Percentiles rank a stretch among this genome's conserved stretches.
Conservation (phyloP, 345 rosid genomes). For the Camelina hispida region DNA sequence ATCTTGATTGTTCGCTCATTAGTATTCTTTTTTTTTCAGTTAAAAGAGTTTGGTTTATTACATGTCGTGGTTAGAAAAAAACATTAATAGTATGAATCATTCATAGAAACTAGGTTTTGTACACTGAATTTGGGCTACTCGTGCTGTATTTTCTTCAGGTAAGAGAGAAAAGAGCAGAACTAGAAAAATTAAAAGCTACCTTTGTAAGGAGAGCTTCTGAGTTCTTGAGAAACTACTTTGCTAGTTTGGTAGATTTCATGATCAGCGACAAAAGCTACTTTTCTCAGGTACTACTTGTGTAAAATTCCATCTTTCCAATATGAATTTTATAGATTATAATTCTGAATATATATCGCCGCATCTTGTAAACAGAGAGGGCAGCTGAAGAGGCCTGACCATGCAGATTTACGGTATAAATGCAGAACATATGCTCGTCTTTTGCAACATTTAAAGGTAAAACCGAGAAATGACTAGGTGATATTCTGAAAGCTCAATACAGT, state of each 20-base stretch:
- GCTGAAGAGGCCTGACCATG: slow-evolving; percentile 99
- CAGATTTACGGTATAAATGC: slow-evolving; percentile 97
- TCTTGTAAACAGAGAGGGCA: slow-evolving; percentile 82
- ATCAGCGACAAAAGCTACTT: slow-evolving; percentile 97
- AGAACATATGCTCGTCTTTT: slow-evolving; percentile 99
- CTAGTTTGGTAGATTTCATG: slow-evolving; percentile 99
- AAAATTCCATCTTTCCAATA: slow-evolving; percentile 9
- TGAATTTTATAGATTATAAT: slow-evolving; percentile 18
- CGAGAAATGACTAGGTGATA: slow-evolving; percentile 20
- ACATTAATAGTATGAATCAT: slow-evolving; percentile 3
- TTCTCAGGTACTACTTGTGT: slow-evolving; percentile 70
- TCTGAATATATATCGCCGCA: slow-evolving; percentile 29
- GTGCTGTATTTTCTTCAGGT: slow-evolving; percentile 54
- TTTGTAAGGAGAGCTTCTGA: slow-evolving; percentile 95
- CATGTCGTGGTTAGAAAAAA: slow-evolving; percentile 14
- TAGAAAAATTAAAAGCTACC: slow-evolving; percentile 72
- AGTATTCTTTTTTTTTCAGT: not conserved
- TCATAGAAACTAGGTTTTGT: slow-evolving; percentile 10
- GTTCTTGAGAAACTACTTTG: slow-evolving; percentile 93
- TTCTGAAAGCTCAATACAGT: slow-evolving; percentile 20
- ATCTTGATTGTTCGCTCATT: not conserved
- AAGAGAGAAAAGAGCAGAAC: slow-evolving; percentile 86
- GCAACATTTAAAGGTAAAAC: slow-evolving; percentile 87
- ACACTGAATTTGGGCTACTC: slow-evolving; percentile 34
- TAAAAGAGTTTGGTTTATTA: not conserved